Base-by-base conservation (phyloP, 2,329 filamentous ascomycete genomes). In the Gaeumannomyces sp. region DNA sequence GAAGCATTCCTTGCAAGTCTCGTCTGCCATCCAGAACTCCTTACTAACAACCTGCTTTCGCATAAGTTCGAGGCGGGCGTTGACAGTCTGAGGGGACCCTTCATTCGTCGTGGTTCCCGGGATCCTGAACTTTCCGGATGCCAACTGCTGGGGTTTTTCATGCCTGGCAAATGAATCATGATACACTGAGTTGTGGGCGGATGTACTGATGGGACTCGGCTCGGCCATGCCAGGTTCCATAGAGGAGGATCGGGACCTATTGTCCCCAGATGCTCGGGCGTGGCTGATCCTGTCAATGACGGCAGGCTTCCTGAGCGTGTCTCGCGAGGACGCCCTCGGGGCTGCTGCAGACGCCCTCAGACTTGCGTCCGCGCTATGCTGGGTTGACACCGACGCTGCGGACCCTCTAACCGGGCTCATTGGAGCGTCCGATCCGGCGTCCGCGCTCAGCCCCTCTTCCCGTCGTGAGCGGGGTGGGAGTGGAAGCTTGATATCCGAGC, bases 21-120 rank as follows among this genome's bases (percentile, higher is more conserved):
- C 95, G 73, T 99, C 95, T 66, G 93, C 91, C 95, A 99, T 99
- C 95, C 94, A 98, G 71, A 97, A 98, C 70, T 98, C 93, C 72
- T 93, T 95, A 74, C 91, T 96, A 60, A 98, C 79, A 10, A 99
- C 89, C 72, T 94, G 93, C 71, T 92, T 91, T 67, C 90, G 87
- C 81, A 97, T 89, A 70, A 90, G 89, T 62, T 86, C 86, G 8
- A 89, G 77, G 64, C 85, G 83, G 11, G 85, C 83, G 70, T 80
- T 88, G 65, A 88, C 85, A 61, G 81, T 79, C 66, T 86, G 85
- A 2, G 83, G 82, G 6, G 81, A 83, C 2, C 83, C 83, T 69
- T 86, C 84, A 64, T 82, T 83, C 13, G 78, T 77, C 19, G 81
- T 83, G 1, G 84, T 87, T 0, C 84, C 85, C 0, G 85, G 83